Conservation (phyloP, 495 filamentous ascomycete genomes). For the Aspergillus haitiensis region DNA sequence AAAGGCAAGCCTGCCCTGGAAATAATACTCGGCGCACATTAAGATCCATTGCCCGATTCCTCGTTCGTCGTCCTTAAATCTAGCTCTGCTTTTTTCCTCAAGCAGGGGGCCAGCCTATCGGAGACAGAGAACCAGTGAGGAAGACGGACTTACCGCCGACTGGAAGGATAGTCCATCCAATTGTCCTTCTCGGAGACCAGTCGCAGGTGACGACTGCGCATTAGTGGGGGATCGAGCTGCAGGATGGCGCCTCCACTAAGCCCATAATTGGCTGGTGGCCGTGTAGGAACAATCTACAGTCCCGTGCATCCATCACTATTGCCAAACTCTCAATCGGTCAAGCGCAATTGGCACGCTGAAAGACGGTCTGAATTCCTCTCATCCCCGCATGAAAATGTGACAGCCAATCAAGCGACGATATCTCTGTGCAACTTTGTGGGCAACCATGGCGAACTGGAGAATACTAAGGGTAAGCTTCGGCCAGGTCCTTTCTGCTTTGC, state of each 20-base stretch:
- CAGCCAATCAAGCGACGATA: constrained; percentile 3
- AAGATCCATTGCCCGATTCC: too few species aligned
- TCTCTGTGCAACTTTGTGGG: not conserved
- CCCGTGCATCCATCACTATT: constrained; percentile 11
- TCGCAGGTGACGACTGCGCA: constrained; percentile 22
- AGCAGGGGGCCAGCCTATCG: constrained; percentile 1
- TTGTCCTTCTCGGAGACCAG: constrained; percentile 1
- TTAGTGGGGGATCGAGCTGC: constrained; percentile 18
- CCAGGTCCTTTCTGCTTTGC: not conserved
- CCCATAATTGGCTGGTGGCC: constrained; percentile 14
- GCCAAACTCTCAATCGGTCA: constrained; percentile 10
- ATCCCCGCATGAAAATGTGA: constrained; percentile 21
- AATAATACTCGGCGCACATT: too few species aligned
- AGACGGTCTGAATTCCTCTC: not conserved
- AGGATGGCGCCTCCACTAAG: constrained; percentile 13
- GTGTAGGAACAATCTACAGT: constrained; percentile 13
- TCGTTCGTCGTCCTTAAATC: constrained; percentile 5
- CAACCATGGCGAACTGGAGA: constrained; percentile 4
- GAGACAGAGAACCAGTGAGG: constrained; percentile 16
- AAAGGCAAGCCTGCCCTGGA: too few species aligned
- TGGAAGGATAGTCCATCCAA: constrained; percentile 9
- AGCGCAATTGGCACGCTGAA: constrained; percentile 5
- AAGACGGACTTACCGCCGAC: constrained; percentile 20
- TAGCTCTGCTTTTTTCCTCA: not conserved
- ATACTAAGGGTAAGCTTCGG: constrained; percentile 17